Percentiles rank a stretch among this genome's conserved stretches.
These are phyloP conservation scores for Eucalyptus grandis DNA, from an alignment of 345 rosid genomes.

Conservation along the genomic window DNA sequence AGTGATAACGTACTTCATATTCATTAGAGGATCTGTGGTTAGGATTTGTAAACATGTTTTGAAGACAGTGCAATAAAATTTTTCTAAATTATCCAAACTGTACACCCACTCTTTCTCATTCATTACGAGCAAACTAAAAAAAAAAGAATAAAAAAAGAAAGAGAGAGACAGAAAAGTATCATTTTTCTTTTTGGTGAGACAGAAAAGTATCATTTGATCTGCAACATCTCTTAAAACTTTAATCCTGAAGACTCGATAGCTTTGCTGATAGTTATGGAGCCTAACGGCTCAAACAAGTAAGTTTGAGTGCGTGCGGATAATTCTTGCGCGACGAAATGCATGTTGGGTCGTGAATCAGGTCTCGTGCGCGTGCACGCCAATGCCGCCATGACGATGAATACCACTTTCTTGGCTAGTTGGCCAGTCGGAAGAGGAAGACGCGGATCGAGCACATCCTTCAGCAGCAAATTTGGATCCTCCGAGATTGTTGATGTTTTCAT, in stretches of 20 bases:
- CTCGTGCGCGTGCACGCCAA: constrained; percentile 24
- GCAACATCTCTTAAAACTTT: background rate
- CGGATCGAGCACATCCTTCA: constrained; percentile 28
- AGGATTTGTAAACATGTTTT: too few relatives aligned
- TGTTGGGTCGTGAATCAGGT: constrained; percentile 34
- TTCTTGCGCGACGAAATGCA: constrained; percentile 48
- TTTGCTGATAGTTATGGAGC: constrained; percentile 8
- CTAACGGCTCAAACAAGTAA: constrained; percentile 8
- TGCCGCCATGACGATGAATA: constrained; percentile 16
- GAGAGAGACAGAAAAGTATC: too few relatives aligned
- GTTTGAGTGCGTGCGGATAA: constrained; percentile 25
- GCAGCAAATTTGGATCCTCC: background rate
- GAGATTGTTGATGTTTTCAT: background rate
- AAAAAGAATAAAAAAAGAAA: fast-evolving
- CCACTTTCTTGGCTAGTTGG: constrained; percentile 22
- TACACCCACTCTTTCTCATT: background rate
- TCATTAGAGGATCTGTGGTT: too few relatives aligned
- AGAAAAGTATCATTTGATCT: background rate
- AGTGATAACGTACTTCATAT: too few relatives aligned
- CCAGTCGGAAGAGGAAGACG: too few relatives aligned
- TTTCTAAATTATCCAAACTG: too few relatives aligned
- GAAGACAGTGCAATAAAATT: background rate
- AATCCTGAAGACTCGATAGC: constrained; percentile 6
- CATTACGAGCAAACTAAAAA: background rate
- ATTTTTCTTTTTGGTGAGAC: too few relatives aligned